A percentile compares a stretch with the other conserved stretches of the same genome.
phyloP scores from a whole-genome alignment of 768 basidiomycete genomes.

The Naganishia onofrii region DNA sequence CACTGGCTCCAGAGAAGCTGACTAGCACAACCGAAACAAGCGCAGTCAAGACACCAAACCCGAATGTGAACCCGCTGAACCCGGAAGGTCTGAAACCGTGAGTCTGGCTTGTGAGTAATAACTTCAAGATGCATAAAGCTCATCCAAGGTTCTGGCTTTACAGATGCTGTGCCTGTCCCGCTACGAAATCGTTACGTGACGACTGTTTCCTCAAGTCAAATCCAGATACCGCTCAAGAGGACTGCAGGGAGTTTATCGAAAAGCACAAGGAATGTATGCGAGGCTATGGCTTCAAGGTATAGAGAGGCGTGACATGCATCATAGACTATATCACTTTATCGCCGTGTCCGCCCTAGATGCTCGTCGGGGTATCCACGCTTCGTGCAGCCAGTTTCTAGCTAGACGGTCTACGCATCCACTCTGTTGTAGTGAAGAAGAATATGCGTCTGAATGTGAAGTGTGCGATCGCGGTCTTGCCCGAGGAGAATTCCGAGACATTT shows the following conservation, averaged over 20 bases:
- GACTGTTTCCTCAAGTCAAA: constrained; percentile 77
- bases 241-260: constrained; percentile 76
- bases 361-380: too few relatives aligned
- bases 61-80: constrained; percentile 71
- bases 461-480: background rate
- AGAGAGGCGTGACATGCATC: constrained; percentile 13
- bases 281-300: constrained; percentile 76
- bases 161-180: constrained; percentile 31
- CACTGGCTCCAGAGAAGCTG: background rate
- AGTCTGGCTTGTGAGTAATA: constrained; percentile 47
- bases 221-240: constrained; percentile 65
- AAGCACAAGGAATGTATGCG: constrained; percentile 89
- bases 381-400: too few relatives aligned
- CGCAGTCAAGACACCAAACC: constrained; percentile 21
- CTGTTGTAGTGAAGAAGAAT: background rate
- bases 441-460: background rate
- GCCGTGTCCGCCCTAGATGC: too few relatives aligned
- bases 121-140: background rate
- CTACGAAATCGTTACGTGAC: constrained; percentile 60
- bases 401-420: background rate
- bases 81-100: constrained; percentile 94
- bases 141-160: background rate
- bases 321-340: background rate
- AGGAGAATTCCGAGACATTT: background rate
- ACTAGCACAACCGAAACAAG: background rate